Percentiles rank a stretch among this genome's conserved stretches.
Conservation (phyloP, 176 grass and related monocot species). For the Ampelocalamus luodianensis region DNA sequence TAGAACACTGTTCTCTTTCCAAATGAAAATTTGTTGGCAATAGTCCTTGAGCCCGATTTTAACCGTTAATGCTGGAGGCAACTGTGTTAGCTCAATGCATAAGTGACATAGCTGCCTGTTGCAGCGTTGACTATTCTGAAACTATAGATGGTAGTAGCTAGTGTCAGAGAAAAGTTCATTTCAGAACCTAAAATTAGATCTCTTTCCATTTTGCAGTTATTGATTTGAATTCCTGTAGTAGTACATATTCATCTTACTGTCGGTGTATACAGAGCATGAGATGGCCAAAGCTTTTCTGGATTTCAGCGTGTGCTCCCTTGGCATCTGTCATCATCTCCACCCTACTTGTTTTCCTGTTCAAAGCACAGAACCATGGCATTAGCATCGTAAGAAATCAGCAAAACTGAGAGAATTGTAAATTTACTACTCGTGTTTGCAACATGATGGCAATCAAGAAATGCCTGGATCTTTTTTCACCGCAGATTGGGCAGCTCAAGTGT, state of each 20-base stretch:
- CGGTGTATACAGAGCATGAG: slow-evolving; percentile 60
- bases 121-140: not conserved
- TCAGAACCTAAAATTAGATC: not conserved
- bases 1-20: not conserved
- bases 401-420: not conserved
- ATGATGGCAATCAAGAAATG: not conserved
- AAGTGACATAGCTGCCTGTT: not conserved
- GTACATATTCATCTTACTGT: not conserved
- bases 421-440: not conserved
- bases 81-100: not conserved
- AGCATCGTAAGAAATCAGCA: slow-evolving; percentile 67
- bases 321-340: slow-evolving; percentile 81
- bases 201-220: not conserved
- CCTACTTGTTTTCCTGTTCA: slow-evolving; percentile 84
- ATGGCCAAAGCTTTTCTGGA: slow-evolving; percentile 84
- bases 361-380: slow-evolving; percentile 83
- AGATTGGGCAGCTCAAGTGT: slow-evolving; percentile 88
- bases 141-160: not conserved
- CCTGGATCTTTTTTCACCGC: not conserved
- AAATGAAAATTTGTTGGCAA: not conserved
- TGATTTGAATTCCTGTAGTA: not conserved
- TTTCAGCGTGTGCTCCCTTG: slow-evolving; percentile 84
- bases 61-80: not conserved
- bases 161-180: not conserved
- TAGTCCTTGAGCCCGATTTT: not conserved